Evolutionary conservation across 139 green algal genomes (phyloP).

Genomic region (Desmodesmus armatus): DNA sequence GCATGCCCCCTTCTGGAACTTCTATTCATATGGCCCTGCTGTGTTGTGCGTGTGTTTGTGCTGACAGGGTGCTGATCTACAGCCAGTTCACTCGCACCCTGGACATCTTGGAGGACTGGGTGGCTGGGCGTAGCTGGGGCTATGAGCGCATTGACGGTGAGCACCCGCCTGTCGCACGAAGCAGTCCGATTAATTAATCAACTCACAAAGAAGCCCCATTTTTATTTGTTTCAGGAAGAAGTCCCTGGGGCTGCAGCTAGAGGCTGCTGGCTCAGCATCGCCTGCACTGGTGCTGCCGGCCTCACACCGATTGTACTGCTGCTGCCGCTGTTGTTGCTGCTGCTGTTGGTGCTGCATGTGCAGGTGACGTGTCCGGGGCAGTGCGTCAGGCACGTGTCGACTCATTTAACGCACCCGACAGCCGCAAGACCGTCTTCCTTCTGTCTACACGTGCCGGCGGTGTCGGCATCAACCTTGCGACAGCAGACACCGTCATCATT

Average conservation of each 20-base stretch:
- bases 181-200: no score
- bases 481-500: slow-evolving; percentile 91
- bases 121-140: slow-evolving; percentile 50
- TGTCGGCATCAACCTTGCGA: slow-evolving; percentile 92
- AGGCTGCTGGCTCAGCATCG: no score
- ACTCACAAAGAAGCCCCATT: no score
- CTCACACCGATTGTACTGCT: background rate
- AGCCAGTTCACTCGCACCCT: slow-evolving; percentile 65
- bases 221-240: no score
- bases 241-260: background rate
- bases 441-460: slow-evolving; percentile 84
- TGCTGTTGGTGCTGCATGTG: background rate
- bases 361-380: slow-evolving; percentile 44
- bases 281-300: background rate
- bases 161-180: no score
- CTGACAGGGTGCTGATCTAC: slow-evolving; percentile 48
- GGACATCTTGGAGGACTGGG: slow-evolving; percentile 84
- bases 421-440: slow-evolving; percentile 75
- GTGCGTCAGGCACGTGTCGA: slow-evolving; percentile 84
- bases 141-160: slow-evolving; percentile 77
- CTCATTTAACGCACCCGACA: slow-evolving; percentile 74
- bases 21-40: no score
- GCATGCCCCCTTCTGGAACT: no score
- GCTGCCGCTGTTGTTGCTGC: background rate
- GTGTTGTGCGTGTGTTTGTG: no score